phyloP scores from a whole-genome alignment of 2,329 filamentous ascomycete genomes.

The Xylaria hypoxylon region DNA sequence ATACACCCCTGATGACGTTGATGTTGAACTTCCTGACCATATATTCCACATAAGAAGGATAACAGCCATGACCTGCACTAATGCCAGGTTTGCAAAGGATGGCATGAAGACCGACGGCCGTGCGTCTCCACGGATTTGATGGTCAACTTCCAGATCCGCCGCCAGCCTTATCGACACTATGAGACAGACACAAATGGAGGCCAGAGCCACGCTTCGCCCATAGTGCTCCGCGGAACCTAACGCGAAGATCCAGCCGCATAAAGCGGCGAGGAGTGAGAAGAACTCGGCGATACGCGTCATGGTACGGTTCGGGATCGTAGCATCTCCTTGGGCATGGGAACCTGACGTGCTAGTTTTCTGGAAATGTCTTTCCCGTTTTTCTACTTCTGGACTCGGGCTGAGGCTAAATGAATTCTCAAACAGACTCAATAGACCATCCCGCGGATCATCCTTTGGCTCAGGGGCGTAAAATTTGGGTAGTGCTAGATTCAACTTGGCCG shows the following conservation, averaged over 20 bases:
- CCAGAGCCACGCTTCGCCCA: constrained; percentile 45
- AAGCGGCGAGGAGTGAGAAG: constrained; percentile 44
- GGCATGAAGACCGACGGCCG: constrained; percentile 41
- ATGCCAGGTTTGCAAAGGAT: constrained; percentile 48
- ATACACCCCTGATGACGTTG: constrained; percentile 41
- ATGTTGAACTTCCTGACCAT: constrained; percentile 44
- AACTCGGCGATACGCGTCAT: constrained; percentile 46
- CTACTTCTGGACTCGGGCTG: constrained; percentile 48
- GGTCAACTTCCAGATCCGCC: constrained; percentile 49
- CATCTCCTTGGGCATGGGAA: background rate
- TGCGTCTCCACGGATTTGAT: constrained; percentile 40
- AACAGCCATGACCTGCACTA: constrained; percentile 44
- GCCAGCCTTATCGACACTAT: constrained; percentile 50
- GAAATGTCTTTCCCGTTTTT: constrained; percentile 35
- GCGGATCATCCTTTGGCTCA: constrained; percentile 48
- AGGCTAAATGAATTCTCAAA: constrained; percentile 52
- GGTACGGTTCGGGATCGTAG: constrained; percentile 39
- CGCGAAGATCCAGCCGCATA: constrained; percentile 47
- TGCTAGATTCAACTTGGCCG: constrained; percentile 43
- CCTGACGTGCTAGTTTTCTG: constrained; percentile 17
- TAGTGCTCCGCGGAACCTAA: constrained; percentile 46
- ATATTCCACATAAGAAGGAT: constrained; percentile 48
- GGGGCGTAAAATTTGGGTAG: constrained; percentile 50
- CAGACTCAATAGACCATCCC: constrained; percentile 50
- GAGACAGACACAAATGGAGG: constrained; percentile 47